Percentiles rank a stretch among this genome's conserved stretches.
Conservation (phyloP, 768 basidiomycete genomes). For the Trametes sanguinea region DNA sequence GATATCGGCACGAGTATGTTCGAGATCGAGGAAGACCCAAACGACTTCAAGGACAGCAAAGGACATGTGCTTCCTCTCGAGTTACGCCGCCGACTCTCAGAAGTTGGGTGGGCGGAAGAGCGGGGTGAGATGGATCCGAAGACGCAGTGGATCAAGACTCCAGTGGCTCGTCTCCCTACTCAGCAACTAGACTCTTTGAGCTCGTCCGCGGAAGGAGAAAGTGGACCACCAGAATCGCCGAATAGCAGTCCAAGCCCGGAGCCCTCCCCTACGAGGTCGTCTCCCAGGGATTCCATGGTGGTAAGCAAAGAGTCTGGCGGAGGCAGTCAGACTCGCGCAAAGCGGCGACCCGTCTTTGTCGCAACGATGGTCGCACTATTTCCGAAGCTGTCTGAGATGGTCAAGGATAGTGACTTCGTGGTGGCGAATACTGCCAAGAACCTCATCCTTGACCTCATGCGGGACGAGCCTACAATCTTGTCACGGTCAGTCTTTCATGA, state of each 20-base stretch:
- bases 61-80: conserved; percentile 58
- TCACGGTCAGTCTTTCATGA: conserved; percentile 62
- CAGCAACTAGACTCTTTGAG: conserved; percentile 57
- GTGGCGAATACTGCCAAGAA: conserved; percentile 60
- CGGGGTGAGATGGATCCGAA: conserved; percentile 55
- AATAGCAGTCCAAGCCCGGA: conserved; percentile 27
- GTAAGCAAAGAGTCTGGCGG: conserved; percentile 35
- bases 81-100: conserved; percentile 61
- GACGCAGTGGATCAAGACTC: conserved; percentile 60
- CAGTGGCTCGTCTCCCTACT: conserved; percentile 64
- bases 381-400: conserved; percentile 52
- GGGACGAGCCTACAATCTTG: conserved; percentile 72
- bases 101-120: conserved; percentile 76
- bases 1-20: conserved; percentile 70
- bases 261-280: conserved; percentile 23
- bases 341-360: conserved; percentile 68
- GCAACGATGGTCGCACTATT: conserved; percentile 58
- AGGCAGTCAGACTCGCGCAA: conserved; percentile 46
- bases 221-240: conserved; percentile 29
- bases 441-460: conserved; percentile 64
- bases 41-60: conserved; percentile 48
- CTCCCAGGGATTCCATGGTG: conserved; percentile 40
- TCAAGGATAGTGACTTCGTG: conserved; percentile 52
- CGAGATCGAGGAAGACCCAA: conserved; percentile 53
- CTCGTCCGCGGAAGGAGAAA: conserved; percentile 25